Base-by-base conservation (phyloP, 495 filamentous ascomycete species). In the Thermothielavioides terrestris region DNA sequence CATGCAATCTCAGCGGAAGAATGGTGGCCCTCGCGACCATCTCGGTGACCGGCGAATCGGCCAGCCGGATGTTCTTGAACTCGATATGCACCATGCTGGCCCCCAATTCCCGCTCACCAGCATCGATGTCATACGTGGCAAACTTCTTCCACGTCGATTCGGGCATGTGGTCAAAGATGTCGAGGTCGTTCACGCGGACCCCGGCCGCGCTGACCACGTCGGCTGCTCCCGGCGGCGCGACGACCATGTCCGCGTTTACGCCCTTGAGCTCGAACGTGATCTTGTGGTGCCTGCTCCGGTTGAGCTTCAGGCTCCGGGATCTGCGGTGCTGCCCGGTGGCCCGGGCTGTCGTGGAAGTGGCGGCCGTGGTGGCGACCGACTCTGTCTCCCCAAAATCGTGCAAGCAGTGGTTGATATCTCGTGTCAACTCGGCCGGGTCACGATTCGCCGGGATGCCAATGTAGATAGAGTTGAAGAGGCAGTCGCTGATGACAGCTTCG, bases 81-180 rank as follows among this genome's bases (percentile, higher is more conserved):
- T 95, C 86, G 17, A 96, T 69, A 66, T 95, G 88, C 4, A 92
- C 74, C 90, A 96, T 95, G 62, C 81, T 86, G 4, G 81, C 85
- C 14, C 83, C 82, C 59, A 82, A 86, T 67, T 96, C 87, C 20
- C 91, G 79, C 51, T 86, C 81, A 7, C 87, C 88, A 6, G 81
- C 84, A 63, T 95, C 89, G 37, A 82, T 79, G 74, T 94, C 88
- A 59, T 94, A 95, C 0, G 88, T 96, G 31, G 86, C 85, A 63
- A 99, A 97, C 60, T 95, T 97, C 67, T 87, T 92, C 94, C 94
- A 99, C 1, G 91, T 97, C 8, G 92, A 97, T 1, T 89, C 92
- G 2, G 89, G 86, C 1, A 97, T 78, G 62, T 95, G 88, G 65
- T 99, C 94, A 54, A 92, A 94, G 21, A 99, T 82, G 49, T 95